Conservation (phyloP, 148 eudicot genomes). For the Salicornia ramosissima region DNA sequence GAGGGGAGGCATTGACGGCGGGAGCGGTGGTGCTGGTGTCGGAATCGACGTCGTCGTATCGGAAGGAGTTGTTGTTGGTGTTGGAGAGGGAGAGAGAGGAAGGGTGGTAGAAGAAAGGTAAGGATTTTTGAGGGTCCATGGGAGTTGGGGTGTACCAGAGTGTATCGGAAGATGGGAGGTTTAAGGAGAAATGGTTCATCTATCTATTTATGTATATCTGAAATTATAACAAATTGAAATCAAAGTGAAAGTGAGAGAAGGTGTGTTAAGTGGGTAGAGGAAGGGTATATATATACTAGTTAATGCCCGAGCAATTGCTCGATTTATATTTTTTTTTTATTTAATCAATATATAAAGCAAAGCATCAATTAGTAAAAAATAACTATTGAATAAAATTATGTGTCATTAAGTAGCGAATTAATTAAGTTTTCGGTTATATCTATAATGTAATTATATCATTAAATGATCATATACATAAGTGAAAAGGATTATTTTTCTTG, state of each 20-base stretch:
- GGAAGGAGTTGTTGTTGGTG: too few species aligned
- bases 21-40: conserved; percentile 10
- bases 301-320: too few species aligned
- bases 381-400: too few species aligned
- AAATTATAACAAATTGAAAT: not conserved
- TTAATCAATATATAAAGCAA: too few species aligned
- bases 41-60: conserved; percentile 18
- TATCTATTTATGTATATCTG: not conserved
- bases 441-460: too few species aligned
- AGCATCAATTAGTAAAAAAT: too few species aligned
- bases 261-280: not conserved
- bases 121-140: conserved; percentile 18
- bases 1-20: not conserved
- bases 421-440: too few species aligned
- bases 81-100: not conserved
- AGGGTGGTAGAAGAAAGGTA: conserved; percentile 17
- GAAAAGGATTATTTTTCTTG: too few species aligned
- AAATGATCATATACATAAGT: too few species aligned
- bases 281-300: too few species aligned
- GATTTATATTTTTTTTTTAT: too few species aligned
- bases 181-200: conserved; percentile 24
- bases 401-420: too few species aligned
- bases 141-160: conserved; percentile 22
- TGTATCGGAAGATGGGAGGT: conserved; percentile 22
- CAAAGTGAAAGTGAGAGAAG: not conserved